Conservation (phyloP, 2,329 filamentous ascomycete species). For the Trichoderma harzianum region DNA sequence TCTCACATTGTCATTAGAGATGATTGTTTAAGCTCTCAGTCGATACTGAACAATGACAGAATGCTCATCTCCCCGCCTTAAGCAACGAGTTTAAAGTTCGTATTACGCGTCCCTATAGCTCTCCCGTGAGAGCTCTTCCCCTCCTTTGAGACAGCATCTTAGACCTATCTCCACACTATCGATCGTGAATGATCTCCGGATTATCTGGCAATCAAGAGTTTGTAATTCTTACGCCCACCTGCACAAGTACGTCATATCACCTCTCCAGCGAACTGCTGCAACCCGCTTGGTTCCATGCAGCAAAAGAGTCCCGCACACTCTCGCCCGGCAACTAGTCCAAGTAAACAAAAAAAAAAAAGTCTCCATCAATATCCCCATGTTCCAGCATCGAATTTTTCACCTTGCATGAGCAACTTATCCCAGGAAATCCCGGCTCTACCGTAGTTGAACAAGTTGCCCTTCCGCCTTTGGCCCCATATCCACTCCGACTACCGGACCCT, state of each 20-base stretch:
- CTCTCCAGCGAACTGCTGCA: not conserved
- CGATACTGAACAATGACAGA: not conserved
- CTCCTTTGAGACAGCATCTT: not conserved
- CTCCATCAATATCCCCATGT: not conserved
- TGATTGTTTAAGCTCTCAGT: not conserved
- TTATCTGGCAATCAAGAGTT: not conserved
- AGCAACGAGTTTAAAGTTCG: not conserved
- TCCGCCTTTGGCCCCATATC: not conserved
- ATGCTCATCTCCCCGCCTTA: not conserved
- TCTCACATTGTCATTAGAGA: not conserved
- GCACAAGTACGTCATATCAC: not conserved
- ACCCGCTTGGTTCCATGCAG: not conserved
- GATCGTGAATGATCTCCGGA: not conserved
- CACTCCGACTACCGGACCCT: not conserved
- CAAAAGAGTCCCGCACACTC: not conserved
- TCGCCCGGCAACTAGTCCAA: not conserved
- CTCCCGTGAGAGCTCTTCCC: not conserved
- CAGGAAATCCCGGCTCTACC: not conserved
- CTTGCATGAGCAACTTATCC: not conserved
- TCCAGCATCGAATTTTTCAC: not conserved
- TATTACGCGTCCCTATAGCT: not conserved
- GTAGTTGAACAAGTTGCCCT: not conserved
- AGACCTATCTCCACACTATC: not conserved
- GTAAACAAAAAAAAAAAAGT: not conserved
- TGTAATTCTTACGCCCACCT: not conserved